Percentiles rank a stretch among this genome's conserved stretches.
Evolutionary conservation across 768 basidiomycete genomes (phyloP).

Genomic region (Suillus plorans): DNA sequence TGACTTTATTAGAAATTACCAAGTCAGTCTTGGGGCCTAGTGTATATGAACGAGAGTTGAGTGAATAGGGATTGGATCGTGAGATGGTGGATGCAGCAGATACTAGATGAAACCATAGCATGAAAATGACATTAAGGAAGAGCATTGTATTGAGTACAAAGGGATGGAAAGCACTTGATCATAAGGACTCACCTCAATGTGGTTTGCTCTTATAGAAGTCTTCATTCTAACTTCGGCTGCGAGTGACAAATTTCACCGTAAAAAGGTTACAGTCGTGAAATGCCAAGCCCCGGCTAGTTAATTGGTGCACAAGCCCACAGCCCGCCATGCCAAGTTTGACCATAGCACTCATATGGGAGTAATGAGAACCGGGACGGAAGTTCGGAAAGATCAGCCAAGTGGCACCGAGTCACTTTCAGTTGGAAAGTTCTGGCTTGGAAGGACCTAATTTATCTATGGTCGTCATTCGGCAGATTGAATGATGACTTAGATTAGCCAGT

Average conservation of each 20-base stretch:
- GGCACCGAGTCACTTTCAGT: not conserved
- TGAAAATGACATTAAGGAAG: not conserved
- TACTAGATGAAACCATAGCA: not conserved
- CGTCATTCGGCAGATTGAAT: not conserved
- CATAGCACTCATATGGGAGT: not conserved
- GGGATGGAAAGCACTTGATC: not conserved
- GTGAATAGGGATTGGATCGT: constrained; percentile 10
- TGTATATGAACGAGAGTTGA: constrained; percentile 6
- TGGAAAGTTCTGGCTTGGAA: not conserved
- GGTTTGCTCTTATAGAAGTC: not conserved
- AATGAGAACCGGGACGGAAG: not conserved
- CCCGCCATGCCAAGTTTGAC: not conserved
- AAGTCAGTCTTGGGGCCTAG: constrained; percentile 28
- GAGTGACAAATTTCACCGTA: not conserved
- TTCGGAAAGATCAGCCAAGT: not conserved
- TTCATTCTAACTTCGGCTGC: not conserved
- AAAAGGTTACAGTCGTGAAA: not conserved
- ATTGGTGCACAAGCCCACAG: not conserved
- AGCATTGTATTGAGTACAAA: not conserved
- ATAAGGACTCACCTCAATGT: not conserved
- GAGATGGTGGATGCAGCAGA: constrained; percentile 21
- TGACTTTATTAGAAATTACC: constrained; percentile 37
- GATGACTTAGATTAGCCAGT: not conserved
- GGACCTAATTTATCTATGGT: no score
- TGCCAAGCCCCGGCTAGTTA: not conserved